Conservation (phyloP, 129 eudicot species). For the Flaveria ramosissima region DNA sequence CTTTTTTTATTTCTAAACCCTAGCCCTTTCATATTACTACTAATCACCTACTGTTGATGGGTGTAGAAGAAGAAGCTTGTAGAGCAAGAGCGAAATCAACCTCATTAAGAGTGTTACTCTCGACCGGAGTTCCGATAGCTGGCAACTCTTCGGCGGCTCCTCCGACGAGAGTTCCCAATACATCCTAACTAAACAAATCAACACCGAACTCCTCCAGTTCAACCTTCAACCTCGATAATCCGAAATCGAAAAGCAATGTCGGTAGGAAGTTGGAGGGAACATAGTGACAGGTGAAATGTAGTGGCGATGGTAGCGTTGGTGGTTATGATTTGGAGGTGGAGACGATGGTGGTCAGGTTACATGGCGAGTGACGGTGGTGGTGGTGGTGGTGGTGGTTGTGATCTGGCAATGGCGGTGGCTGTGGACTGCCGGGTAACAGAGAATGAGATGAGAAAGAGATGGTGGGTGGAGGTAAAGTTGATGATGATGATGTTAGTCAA, state of each 20-base stretch:
- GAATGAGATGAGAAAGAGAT: too few species aligned
- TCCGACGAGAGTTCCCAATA: slow-evolving; percentile 53
- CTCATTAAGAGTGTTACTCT: slow-evolving; percentile 48
- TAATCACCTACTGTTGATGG: slow-evolving; percentile 41
- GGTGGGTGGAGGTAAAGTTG: too few species aligned
- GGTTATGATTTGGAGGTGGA: too few species aligned
- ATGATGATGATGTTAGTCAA: too few species aligned
- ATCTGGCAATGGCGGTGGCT: too few species aligned
- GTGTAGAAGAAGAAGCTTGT: slow-evolving; percentile 85
- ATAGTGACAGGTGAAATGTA: too few species aligned
- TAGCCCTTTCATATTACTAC: slow-evolving; percentile 42
- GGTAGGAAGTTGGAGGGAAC: too few species aligned
- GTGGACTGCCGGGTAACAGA: too few species aligned
- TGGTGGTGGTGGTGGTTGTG: too few species aligned
- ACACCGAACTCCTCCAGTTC: slow-evolving; percentile 66
- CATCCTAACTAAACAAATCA: slow-evolving; percentile 85
- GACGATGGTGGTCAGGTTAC: too few species aligned
- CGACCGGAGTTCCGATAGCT: slow-evolving; percentile 52
- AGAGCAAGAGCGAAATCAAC: slow-evolving; percentile 86
- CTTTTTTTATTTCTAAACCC: slow-evolving; percentile 51
- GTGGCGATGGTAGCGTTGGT: too few species aligned
- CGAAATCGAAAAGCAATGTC: slow-evolving; percentile 64
- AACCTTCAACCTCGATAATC: slow-evolving; percentile 72
- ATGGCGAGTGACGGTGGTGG: too few species aligned
- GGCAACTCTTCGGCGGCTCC: slow-evolving; percentile 49